Conservation (phyloP, 116 monocot genomes). For the Zostera marina region DNA sequence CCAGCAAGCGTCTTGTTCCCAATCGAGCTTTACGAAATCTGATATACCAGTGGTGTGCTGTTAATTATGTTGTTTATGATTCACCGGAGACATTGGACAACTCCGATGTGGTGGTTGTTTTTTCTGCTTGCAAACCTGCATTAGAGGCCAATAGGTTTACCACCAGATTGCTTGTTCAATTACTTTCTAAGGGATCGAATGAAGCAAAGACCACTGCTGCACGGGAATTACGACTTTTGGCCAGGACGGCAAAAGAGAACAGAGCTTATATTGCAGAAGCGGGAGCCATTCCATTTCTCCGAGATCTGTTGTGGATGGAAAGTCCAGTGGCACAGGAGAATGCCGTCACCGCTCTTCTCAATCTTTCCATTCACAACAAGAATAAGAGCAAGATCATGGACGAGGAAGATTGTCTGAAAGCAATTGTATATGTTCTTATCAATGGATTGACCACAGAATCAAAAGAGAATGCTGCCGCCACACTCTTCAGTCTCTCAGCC, state of each 20-base stretch:
- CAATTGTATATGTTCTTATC: constrained; percentile 39
- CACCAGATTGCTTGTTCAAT: constrained; percentile 23
- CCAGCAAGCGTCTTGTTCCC: constrained; percentile 36
- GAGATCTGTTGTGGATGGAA: constrained; percentile 19
- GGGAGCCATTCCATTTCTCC: constrained; percentile 47
- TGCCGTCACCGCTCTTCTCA: constrained; percentile 59
- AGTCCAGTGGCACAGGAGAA: constrained; percentile 47
- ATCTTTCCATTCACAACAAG: constrained; percentile 46
- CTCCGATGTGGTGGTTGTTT: constrained; percentile 11
- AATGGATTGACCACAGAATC: constrained; percentile 48
- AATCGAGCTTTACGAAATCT: constrained; percentile 57
- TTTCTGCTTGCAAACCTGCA: constrained; percentile 30
- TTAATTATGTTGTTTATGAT: constrained; percentile 38
- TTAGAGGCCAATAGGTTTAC: constrained; percentile 40
- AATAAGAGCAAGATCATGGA: constrained; percentile 58
- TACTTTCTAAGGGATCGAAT: constrained; percentile 25
- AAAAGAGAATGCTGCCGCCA: constrained; percentile 77
- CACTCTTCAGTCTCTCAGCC: constrained; percentile 63
- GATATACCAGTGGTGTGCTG: constrained; percentile 69
- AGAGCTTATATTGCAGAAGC: constrained; percentile 49
- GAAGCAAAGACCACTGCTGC: constrained; percentile 36
- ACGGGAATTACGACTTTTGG: constrained; percentile 51
- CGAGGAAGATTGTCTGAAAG: constrained; percentile 43
- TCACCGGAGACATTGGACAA: constrained; percentile 26
- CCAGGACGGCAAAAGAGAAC: constrained; percentile 70